Evolutionary conservation across 2,329 filamentous ascomycete species (phyloP).

Genomic region (Penicillium thymicola): DNA sequence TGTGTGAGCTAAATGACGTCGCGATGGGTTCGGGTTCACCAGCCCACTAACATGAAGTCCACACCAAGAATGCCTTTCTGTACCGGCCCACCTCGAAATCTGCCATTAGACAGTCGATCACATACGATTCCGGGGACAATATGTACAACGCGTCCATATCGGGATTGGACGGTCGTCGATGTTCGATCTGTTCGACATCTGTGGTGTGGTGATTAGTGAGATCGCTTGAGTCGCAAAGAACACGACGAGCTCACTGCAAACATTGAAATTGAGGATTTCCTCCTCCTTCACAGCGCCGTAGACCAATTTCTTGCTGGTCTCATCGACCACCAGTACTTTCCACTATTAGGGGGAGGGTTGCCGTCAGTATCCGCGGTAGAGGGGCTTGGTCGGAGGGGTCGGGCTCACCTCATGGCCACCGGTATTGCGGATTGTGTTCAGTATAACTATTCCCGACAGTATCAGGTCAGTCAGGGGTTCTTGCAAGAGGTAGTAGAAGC

Average conservation of each 20-base stretch:
- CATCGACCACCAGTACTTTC: conserved; percentile 94
- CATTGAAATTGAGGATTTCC: conserved; percentile 93
- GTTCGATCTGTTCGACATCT: conserved; percentile 92
- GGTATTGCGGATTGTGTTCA: conserved; percentile 71
- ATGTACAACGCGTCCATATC: conserved; percentile 96
- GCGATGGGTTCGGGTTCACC: background rate
- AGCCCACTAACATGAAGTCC: conserved; percentile 63
- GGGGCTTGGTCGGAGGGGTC: conserved; percentile 23
- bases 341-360: conserved; percentile 57
- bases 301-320: conserved; percentile 76
- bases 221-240: background rate
- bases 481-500: background rate
- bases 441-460: conserved; percentile 56
- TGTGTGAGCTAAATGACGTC: conserved; percentile 21
- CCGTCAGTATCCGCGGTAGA: conserved; percentile 28
- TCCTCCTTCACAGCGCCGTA: conserved; percentile 92
- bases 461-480: conserved; percentile 11
- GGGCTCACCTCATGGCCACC: conserved; percentile 71
- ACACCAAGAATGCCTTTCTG: conserved; percentile 73
- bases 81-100: conserved; percentile 87
- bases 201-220: conserved; percentile 13
- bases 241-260: conserved; percentile 69
- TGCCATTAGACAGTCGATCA: conserved; percentile 89
- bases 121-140: conserved; percentile 77
- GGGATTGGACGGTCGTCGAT: conserved; percentile 74